phyloP scores from a whole-genome alignment of 202 grass and related monocot genomes.

The Digitaria exilis region DNA sequence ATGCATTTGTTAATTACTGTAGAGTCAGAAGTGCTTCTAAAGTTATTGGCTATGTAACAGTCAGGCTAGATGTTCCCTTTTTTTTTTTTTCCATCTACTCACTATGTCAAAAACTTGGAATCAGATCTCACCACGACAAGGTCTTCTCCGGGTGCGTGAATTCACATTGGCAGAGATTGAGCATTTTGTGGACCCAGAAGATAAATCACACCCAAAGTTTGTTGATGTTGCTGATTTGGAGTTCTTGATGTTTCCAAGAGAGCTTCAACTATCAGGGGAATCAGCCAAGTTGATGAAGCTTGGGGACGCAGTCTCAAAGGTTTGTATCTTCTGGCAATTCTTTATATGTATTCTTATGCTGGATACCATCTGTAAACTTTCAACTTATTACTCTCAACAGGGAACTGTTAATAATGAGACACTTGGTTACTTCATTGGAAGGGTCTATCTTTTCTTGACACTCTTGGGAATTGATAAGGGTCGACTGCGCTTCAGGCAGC shows the following conservation, averaged over 20 bases:
- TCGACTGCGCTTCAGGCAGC: constrained; percentile 70
- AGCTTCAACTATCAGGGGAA: constrained; percentile 65
- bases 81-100: background rate
- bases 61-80: background rate
- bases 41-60: background rate
- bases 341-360: background rate
- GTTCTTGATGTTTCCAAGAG: constrained; percentile 75
- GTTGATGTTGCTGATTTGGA: constrained; percentile 62
- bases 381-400: constrained; percentile 37
- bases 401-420: constrained; percentile 83
- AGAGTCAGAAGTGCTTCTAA: background rate
- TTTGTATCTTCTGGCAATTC: constrained; percentile 20
- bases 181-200: constrained; percentile 84
- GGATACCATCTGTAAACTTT: background rate
- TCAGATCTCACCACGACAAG: constrained; percentile 85
- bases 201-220: constrained; percentile 79
- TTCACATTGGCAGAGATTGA: constrained; percentile 87
- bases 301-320: constrained; percentile 70
- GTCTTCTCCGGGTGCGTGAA: constrained; percentile 77
- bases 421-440: constrained; percentile 86
- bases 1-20: background rate
- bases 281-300: constrained; percentile 66
- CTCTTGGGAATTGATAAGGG: constrained; percentile 62
- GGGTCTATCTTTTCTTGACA: constrained; percentile 82
- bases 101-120: constrained; percentile 26